phyloP scores from a whole-genome alignment of 331 rosid species.

The Spiraea crenata region DNA sequence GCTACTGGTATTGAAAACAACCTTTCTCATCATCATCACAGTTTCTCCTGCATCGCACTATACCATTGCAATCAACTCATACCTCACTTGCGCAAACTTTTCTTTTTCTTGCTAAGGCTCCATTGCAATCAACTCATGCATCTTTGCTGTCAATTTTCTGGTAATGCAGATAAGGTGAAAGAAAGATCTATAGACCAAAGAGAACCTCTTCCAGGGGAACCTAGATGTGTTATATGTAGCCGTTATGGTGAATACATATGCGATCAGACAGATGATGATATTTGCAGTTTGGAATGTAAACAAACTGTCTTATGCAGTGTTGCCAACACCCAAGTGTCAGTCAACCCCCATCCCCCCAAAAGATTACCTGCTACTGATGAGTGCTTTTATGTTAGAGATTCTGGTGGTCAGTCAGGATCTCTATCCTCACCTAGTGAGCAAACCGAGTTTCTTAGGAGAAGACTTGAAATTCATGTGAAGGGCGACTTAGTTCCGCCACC shows the following conservation, averaged over 20 bases:
- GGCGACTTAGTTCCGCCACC: slow-evolving; percentile 57
- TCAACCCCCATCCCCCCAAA: slow-evolving; percentile 30
- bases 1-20: background rate
- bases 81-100: background rate
- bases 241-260: slow-evolving; percentile 88
- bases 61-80: background rate
- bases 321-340: slow-evolving; percentile 23
- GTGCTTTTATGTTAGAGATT: slow-evolving; percentile 71
- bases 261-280: slow-evolving; percentile 74
- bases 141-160: background rate
- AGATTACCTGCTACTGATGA: slow-evolving; percentile 60
- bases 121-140: background rate
- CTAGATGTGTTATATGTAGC: slow-evolving; percentile 66
- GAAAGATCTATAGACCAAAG: slow-evolving; percentile 62
- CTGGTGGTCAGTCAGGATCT: slow-evolving; percentile 26
- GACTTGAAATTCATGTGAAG: slow-evolving; percentile 62
- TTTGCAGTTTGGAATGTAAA: slow-evolving; percentile 90
- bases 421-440: slow-evolving; percentile 34
- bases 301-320: slow-evolving; percentile 42
- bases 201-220: slow-evolving; percentile 68
- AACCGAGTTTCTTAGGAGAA: slow-evolving; percentile 52
- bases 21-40: background rate
- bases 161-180: slow-evolving; percentile 43
- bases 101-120: background rate
- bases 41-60: too few species aligned